These are phyloP conservation scores for Priceomyces melissophilus DNA, from an alignment of 805 yeast species.

Conservation along the genomic window DNA sequence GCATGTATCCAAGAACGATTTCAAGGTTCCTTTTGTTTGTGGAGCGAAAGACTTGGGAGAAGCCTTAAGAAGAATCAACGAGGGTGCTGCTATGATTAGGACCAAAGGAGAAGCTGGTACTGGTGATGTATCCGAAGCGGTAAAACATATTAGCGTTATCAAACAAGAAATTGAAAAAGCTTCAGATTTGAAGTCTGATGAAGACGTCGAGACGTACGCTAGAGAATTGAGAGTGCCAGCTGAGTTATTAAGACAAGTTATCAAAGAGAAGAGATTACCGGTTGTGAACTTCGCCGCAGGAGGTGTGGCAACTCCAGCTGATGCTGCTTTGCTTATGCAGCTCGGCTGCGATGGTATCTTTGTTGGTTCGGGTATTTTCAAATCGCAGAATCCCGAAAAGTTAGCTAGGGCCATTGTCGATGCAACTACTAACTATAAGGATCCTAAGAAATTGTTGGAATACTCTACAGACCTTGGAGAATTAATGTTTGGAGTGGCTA, in stretches of 20 bases:
- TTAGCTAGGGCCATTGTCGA: slow-evolving; percentile 77
- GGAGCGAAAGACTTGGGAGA: slow-evolving; percentile 82
- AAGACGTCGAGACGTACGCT: slow-evolving; percentile 50
- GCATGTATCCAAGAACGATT: slow-evolving; percentile 60
- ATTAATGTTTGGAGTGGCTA: slow-evolving; percentile 70
- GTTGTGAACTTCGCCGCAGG: slow-evolving; percentile 89
- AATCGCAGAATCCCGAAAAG: slow-evolving; percentile 66
- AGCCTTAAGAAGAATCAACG: slow-evolving; percentile 72
- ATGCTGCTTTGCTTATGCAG: slow-evolving; percentile 74
- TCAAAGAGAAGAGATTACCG: slow-evolving; percentile 55
- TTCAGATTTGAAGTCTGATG: slow-evolving; percentile 32
- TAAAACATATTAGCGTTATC: slow-evolving; percentile 65
- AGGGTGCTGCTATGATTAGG: slow-evolving; percentile 85
- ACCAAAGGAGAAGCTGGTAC: slow-evolving; percentile 91
- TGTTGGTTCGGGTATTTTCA: slow-evolving; percentile 66
- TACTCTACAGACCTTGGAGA: slow-evolving; percentile 70
- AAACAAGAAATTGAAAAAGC: slow-evolving; percentile 52
- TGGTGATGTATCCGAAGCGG: slow-evolving; percentile 82
- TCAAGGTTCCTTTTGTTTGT: slow-evolving; percentile 76
- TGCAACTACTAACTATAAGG: slow-evolving; percentile 69
- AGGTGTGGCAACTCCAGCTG: slow-evolving; percentile 85
- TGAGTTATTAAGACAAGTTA: slow-evolving; percentile 46
- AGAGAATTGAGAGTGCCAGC: slow-evolving; percentile 57
- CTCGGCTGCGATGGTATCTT: slow-evolving; percentile 34
- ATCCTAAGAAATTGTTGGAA: slow-evolving; percentile 57